Evolutionary conservation across 805 yeast species (phyloP).

Genomic region (Metschnikowia rubicola): DNA sequence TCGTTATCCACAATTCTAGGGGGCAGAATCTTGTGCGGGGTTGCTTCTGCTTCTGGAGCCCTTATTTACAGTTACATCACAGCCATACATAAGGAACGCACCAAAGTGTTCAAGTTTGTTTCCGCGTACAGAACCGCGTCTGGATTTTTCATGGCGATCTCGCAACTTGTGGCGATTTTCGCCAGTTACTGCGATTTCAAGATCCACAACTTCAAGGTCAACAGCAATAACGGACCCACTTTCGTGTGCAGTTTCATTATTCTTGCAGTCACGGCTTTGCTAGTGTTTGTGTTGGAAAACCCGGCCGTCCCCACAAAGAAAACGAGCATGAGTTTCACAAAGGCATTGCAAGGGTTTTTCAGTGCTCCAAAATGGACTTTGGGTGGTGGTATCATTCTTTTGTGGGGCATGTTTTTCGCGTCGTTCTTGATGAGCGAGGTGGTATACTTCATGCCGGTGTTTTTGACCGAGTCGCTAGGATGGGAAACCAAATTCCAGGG

Average conservation of each 20-base stretch:
- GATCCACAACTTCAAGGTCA: background rate
- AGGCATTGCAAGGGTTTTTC: background rate
- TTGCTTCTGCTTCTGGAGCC: background rate
- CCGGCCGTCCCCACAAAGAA: background rate
- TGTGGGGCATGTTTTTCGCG: background rate
- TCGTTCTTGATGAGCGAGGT: background rate
- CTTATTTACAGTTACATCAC: background rate
- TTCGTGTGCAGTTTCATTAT: background rate
- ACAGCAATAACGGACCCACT: background rate
- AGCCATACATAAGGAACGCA: background rate
- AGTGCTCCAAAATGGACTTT: background rate
- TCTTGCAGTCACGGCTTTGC: background rate
- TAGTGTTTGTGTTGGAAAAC: background rate
- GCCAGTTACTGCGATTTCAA: background rate
- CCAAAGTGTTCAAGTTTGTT: background rate
- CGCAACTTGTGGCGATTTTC: background rate
- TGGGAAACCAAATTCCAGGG: background rate
- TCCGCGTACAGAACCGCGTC: background rate
- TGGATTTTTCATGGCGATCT: background rate
- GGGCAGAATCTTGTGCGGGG: background rate
- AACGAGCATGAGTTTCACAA: background rate
- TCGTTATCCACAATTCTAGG: background rate
- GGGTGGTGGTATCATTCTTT: background rate
- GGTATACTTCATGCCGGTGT: background rate
- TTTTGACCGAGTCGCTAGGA: background rate